Conservation (phyloP, 345 rosid genomes). For the Gossypium bickii region DNA sequence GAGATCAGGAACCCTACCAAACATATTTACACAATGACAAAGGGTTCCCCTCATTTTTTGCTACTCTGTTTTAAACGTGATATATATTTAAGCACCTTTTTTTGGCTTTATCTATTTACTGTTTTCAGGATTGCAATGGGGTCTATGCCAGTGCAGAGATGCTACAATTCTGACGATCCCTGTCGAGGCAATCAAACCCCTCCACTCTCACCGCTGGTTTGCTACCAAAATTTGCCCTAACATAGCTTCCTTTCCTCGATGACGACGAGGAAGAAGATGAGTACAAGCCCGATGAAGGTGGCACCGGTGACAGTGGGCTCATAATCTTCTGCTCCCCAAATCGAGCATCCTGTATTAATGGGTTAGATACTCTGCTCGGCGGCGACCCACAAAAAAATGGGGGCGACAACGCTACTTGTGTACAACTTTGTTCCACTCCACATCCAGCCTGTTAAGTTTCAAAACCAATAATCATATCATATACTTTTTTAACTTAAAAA, state of each 20-base stretch:
- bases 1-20: conserved; percentile 24
- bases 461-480: not conserved
- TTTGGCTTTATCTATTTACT: conserved; percentile 26
- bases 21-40: conserved; percentile 36
- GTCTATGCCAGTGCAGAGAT: conserved; percentile 73
- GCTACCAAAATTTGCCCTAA: conserved; percentile 71
- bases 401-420: conserved; percentile 25
- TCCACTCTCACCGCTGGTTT: conserved; percentile 82
- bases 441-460: conserved; percentile 45
- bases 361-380: conserved; percentile 99
- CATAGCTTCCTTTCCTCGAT: conserved; percentile 58
- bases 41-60: conserved; percentile 13
- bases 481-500: not conserved
- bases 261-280: conserved; percentile 49
- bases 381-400: conserved; percentile 60
- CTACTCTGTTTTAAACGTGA: conserved; percentile 13
- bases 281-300: conserved; percentile 26
- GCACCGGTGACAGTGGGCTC: conserved; percentile 32
- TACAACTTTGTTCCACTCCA: conserved; percentile 50
- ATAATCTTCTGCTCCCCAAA: conserved; percentile 55
- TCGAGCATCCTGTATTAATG: conserved; percentile 78
- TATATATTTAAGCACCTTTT: conserved; percentile 8
- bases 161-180: conserved; percentile 71
- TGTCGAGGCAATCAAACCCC: conserved; percentile 92
- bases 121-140: not conserved